Evolutionary conservation across 495 filamentous ascomycete genomes (phyloP).

Genomic region (Penicillium atrosanguineum): DNA sequence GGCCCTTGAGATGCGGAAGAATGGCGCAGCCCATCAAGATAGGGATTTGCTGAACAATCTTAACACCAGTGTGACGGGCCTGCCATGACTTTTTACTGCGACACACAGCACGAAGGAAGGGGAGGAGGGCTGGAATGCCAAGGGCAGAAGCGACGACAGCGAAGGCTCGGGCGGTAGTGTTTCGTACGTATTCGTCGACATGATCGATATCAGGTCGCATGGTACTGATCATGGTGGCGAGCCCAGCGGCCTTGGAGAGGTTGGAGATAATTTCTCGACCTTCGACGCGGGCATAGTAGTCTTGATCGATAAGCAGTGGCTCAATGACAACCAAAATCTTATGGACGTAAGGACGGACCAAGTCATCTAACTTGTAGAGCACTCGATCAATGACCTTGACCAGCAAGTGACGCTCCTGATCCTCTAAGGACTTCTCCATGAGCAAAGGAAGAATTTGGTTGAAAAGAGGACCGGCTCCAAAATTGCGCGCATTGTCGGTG

Average conservation of each 20-base stretch:
- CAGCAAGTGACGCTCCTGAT: slow-evolving; percentile 96
- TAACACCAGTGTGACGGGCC: slow-evolving; percentile 97
- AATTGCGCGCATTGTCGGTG: slow-evolving; percentile 96
- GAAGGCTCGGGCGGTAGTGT: slow-evolving; percentile 96
- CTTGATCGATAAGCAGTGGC: slow-evolving; percentile 96
- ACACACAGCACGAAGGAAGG: slow-evolving; percentile 93
- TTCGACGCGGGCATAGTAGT: slow-evolving; percentile 98
- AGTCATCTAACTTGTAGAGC: slow-evolving; percentile 96
- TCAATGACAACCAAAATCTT: slow-evolving; percentile 99
- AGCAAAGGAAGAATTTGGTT: slow-evolving; percentile 96
- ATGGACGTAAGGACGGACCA: slow-evolving; percentile 95
- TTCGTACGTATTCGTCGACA: slow-evolving; percentile 97
- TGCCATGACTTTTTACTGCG: slow-evolving; percentile 99
- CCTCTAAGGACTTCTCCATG: slow-evolving; percentile 98
- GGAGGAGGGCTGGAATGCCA: slow-evolving; percentile 90
- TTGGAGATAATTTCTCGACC: slow-evolving; percentile 99
- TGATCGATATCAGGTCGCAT: slow-evolving; percentile 99
- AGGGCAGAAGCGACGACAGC: slow-evolving; percentile 96
- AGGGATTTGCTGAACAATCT: slow-evolving; percentile 99
- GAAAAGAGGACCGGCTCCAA: slow-evolving; percentile 92
- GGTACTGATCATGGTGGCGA: slow-evolving; percentile 98
- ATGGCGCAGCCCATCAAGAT: slow-evolving; percentile 99
- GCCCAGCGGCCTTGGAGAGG: slow-evolving; percentile 90
- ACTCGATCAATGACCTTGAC: slow-evolving; percentile 99
- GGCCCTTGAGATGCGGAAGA: slow-evolving; percentile 89